These are phyloP conservation scores for Coprinellus aureogranulatus DNA, from an alignment of 768 basidiomycete genomes.

Conservation along the genomic window DNA sequence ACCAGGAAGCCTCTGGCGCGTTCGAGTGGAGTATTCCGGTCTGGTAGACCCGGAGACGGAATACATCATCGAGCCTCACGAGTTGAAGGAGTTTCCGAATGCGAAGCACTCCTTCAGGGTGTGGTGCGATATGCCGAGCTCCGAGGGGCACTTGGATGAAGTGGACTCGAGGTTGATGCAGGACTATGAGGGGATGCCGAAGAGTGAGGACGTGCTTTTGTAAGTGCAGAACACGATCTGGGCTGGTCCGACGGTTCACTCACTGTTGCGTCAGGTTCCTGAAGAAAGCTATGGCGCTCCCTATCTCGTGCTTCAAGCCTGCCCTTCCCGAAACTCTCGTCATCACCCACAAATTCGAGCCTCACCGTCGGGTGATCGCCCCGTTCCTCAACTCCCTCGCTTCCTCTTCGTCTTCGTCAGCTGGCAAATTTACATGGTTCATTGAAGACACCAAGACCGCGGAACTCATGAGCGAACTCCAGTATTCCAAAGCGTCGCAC, in stretches of 20 bases:
- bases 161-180: conserved; percentile 7
- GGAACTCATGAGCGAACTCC: background rate
- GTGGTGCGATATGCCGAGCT: background rate
- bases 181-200: conserved; percentile 8
- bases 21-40: background rate
- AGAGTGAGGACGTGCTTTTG: conserved; percentile 9
- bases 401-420: background rate
- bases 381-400: conserved; percentile 16
- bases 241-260: background rate
- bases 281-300: conserved; percentile 12
- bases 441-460: conserved; percentile 5
- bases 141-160: conserved; percentile 1
- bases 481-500: background rate
- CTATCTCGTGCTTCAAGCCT: conserved; percentile 11
- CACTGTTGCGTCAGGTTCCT: conserved; percentile 12
- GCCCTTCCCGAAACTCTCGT: conserved; percentile 9
- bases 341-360: conserved; percentile 13
- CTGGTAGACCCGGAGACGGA: conserved; percentile 3
- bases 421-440: conserved; percentile 8
- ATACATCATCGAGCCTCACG: conserved; percentile 2
- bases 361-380: conserved; percentile 9
- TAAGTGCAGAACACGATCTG: background rate
- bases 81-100: background rate
- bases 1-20: background rate
- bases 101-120: background rate